Evolutionary conservation across 2,329 filamentous ascomycete species (phyloP).

Genomic region (Clarireedia paspali): DNA sequence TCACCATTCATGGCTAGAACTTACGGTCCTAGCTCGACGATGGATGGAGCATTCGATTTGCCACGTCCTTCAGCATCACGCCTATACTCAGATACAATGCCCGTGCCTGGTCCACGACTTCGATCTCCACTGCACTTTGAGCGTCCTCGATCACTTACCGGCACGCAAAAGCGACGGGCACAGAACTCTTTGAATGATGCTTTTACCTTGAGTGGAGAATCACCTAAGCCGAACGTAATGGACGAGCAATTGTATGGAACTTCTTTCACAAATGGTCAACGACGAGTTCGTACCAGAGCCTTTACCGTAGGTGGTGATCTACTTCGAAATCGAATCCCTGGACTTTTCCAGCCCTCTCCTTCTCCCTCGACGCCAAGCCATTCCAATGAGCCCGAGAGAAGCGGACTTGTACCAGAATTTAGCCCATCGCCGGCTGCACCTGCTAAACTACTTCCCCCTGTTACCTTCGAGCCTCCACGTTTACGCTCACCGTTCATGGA

Average conservation of each 20-base stretch:
- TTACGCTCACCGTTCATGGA: constrained; percentile 53
- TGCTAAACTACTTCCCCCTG: constrained; percentile 29
- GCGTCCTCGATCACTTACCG: constrained; percentile 20
- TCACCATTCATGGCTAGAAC: constrained; percentile 44
- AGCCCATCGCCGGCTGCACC: constrained; percentile 13
- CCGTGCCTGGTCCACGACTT: constrained; percentile 13
- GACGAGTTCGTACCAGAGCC: constrained; percentile 27
- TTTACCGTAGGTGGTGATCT: constrained; percentile 29
- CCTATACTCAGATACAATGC: constrained; percentile 10
- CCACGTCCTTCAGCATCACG: constrained; percentile 14
- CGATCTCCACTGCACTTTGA: constrained; percentile 26
- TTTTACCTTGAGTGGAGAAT: constrained; percentile 19
- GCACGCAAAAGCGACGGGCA: constrained; percentile 26
- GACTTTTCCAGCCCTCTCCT: constrained; percentile 14
- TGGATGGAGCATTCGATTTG: constrained; percentile 10
- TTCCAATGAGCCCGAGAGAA: not conserved
- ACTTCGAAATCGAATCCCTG: constrained; percentile 14
- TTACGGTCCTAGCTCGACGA: constrained; percentile 52
- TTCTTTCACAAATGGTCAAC: constrained; percentile 13
- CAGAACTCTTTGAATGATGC: constrained; percentile 24
- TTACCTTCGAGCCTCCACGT: constrained; percentile 30
- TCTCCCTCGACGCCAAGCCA: not conserved
- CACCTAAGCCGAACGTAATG: constrained; percentile 24
- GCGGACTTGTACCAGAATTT: not conserved
- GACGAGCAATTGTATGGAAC: constrained; percentile 27